Percentiles rank a stretch among this genome's conserved stretches.
These are phyloP conservation scores for Trifolium subterraneum DNA, from an alignment of 306 rosid species.

Conservation along the genomic window DNA sequence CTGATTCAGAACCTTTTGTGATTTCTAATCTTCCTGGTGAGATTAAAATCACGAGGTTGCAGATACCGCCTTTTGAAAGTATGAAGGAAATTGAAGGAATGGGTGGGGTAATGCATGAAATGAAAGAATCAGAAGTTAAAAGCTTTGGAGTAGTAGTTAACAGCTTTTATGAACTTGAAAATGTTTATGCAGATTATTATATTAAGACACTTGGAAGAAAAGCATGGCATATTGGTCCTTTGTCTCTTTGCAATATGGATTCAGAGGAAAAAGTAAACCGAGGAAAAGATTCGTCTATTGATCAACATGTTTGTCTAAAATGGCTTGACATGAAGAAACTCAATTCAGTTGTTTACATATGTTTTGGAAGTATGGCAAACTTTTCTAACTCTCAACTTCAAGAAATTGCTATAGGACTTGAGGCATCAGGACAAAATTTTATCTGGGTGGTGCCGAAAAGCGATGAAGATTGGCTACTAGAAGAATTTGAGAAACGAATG, in stretches of 20 bases:
- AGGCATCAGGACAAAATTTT: conserved; percentile 53
- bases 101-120: neutral
- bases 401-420: conserved; percentile 60
- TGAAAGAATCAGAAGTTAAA: neutral
- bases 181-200: neutral
- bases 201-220: conserved; percentile 25
- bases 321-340: conserved; percentile 47
- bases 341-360: conserved; percentile 56
- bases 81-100: neutral
- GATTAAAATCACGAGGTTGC: conserved; percentile 43
- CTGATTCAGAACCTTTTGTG: conserved; percentile 47
- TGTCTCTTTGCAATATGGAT: conserved; percentile 36
- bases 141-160: conserved; percentile 4
- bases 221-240: conserved; percentile 56
- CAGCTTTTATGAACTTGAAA: conserved; percentile 10
- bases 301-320: conserved; percentile 31
- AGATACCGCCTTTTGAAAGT: neutral
- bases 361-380: conserved; percentile 53
- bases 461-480: conserved; percentile 38
- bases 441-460: conserved; percentile 56
- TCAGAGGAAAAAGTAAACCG: conserved; percentile 15
- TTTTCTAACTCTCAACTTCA: conserved; percentile 48
- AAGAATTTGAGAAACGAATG: conserved; percentile 51
- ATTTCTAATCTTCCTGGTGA: conserved; percentile 53
- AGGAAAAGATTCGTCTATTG: conserved; percentile 21